Conservation (phyloP, 352 stramenopile species). For the Phytophthora pistaciae region DNA sequence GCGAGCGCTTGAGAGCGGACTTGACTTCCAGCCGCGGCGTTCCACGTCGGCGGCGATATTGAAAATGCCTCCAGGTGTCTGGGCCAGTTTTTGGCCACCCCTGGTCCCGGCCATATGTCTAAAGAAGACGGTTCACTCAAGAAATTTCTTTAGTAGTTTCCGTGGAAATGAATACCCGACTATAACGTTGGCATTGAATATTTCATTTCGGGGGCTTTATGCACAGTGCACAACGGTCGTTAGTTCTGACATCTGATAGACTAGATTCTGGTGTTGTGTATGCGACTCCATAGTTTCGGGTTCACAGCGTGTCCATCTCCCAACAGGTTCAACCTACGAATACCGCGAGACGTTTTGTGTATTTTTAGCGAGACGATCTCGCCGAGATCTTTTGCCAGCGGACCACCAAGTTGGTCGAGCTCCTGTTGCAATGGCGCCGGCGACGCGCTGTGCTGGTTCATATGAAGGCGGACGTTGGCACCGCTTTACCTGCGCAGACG, state of each 20-base stretch:
- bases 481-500: constrained; percentile 5
- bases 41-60: constrained; percentile 18
- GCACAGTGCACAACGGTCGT: neutral
- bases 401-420: neutral
- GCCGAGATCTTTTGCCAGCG: neutral
- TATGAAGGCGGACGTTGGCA: constrained; percentile 11
- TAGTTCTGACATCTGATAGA: constrained; percentile 14
- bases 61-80: constrained; percentile 8
- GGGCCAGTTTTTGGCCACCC: no score
- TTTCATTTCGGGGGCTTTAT: neutral
- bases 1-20: neutral
- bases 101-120: neutral
- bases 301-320: constrained; percentile 16
- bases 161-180: neutral
- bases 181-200: neutral
- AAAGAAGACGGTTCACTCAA: constrained; percentile 28
- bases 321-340: constrained; percentile 19
- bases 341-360: constrained; percentile 1
- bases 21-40: constrained; percentile 4
- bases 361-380: neutral
- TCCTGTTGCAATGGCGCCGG: neutral
- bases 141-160: constrained; percentile 21
- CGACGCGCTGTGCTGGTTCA: neutral
- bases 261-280: neutral
- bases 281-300: neutral